phyloP scores from a whole-genome alignment of 345 rosid species.

The Sonneratia alba region DNA sequence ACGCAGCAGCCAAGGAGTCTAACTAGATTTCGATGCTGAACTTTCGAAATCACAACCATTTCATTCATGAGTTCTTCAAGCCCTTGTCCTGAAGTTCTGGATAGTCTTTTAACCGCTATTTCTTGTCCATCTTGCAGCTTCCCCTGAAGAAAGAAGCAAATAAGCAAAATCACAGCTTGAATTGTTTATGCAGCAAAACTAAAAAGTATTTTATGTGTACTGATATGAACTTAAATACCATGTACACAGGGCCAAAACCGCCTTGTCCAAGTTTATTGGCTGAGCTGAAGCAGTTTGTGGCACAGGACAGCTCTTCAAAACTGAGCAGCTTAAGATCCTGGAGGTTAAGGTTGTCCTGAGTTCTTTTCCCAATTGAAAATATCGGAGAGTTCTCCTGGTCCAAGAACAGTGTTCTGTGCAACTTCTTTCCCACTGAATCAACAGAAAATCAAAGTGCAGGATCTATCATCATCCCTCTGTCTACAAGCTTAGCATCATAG shows the following conservation, averaged over 20 bases:
- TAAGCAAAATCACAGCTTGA: neutral
- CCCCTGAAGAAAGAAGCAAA: neutral
- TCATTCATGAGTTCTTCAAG: conserved; percentile 30
- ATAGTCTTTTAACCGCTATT: conserved; percentile 33
- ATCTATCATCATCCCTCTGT: too few species aligned
- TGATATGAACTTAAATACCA: conserved; percentile 10
- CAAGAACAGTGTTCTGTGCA: neutral
- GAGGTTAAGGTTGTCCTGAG: conserved; percentile 1
- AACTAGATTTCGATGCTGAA: conserved; percentile 32
- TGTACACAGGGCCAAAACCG: conserved; percentile 34
- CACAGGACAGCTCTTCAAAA: conserved; percentile 29
- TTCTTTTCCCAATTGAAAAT: neutral
- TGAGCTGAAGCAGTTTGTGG: conserved; percentile 22
- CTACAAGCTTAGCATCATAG: neutral
- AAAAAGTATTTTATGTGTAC: too few species aligned
- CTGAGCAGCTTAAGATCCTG: conserved; percentile 23
- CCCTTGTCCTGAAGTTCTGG: conserved; percentile 21
- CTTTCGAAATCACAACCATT: conserved; percentile 24
- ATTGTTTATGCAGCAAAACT: too few species aligned
- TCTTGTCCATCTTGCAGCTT: conserved; percentile 18
- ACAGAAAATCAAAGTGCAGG: neutral
- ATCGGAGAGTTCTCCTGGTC: neutral
- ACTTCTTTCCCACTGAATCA: neutral
- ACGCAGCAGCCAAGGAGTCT: conserved; percentile 24
- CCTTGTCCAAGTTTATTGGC: conserved; percentile 28